Base-by-base conservation (phyloP, 1,284 basidiomycete species). In the Ceratobasidium sp. region DNA sequence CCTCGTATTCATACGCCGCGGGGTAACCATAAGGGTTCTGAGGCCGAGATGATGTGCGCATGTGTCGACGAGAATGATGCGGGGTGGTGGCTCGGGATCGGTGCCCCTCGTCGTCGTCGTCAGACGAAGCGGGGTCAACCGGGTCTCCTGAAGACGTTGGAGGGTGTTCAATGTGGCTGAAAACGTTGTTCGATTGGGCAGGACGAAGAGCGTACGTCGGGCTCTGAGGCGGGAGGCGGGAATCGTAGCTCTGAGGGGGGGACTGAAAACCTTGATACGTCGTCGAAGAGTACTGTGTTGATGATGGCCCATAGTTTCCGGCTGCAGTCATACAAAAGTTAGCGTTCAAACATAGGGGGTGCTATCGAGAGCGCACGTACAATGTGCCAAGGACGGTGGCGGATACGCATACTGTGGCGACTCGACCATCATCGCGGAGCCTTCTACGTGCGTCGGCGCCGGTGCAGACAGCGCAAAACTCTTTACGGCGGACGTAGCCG, bases 141-240 rank as follows among this genome's bases (percentile, higher is more conserved):
- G 35, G 60, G 38, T 44, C 30, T 10, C 12, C 57, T 14, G 55
- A 46, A 12, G 73, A 52, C 10, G 46, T 12, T 46, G 18, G 35
- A 3, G 73, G 73, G n/a, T 75, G 62, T 27, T 75, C 73, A n/a
- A 75, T 75, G 50, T 75, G 73, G 38, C 73, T 75, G 57, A 75
- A 75, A 12, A 57, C 33, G 33, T 54, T 67, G 65, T 33, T 52
- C 16, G 27, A 12, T 2, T 27, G 44, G 20, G 62, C 73, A 5
- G 60, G 73, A 10, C 73, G 73, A 12, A 75, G 60, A 41, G 62
- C 73, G 50, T 65, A 65, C 12, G 73, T 75, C 27, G 73, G 73
- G 62, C 60, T 64, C n/a, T 50, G 59, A 38, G 60, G 30, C n/a
- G 46, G 73, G 54, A n/a, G 59, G 8, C 50, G 73, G 27, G 65